phyloP scores from a whole-genome alignment of 2,329 filamentous ascomycete species.

The Chalaropsis thielavioides region DNA sequence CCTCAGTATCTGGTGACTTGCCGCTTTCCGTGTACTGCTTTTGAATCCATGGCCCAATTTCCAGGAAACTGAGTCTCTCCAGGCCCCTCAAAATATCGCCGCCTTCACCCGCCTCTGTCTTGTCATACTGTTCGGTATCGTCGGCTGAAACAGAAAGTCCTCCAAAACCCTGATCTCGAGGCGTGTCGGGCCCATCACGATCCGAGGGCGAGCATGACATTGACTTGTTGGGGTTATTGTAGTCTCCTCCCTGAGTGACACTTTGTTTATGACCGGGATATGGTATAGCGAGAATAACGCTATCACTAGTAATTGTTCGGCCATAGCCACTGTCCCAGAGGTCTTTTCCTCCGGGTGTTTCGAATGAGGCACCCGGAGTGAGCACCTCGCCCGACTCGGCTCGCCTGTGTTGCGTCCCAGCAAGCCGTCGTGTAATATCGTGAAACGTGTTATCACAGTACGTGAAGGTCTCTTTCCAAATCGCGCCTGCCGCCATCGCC shows the following conservation, averaged over 20 bases:
- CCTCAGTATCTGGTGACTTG: constrained; percentile 3
- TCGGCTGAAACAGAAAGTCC: neutral
- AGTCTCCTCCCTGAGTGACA: neutral
- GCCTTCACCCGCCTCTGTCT: neutral
- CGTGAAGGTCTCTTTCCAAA: constrained; percentile 39
- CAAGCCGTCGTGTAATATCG: constrained; percentile 28
- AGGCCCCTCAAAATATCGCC: neutral
- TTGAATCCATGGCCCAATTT: constrained; percentile 11
- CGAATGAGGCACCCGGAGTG: constrained; percentile 27
- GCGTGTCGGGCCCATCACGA: constrained; percentile 11
- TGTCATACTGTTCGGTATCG: neutral
- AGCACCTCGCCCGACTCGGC: constrained; percentile 19
- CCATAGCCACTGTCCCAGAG: constrained; percentile 20
- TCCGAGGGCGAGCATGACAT: constrained; percentile 11
- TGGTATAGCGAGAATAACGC: constrained; percentile 24
- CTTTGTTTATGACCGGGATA: constrained; percentile 10
- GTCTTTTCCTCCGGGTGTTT: constrained; percentile 14
- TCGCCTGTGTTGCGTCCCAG: constrained; percentile 21
- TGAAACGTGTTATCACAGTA: constrained; percentile 40
- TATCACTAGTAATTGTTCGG: constrained; percentile 31
- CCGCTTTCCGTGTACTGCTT: neutral
- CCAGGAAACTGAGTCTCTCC: constrained; percentile 7
- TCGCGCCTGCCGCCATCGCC: constrained; percentile 41
- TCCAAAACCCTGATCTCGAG: neutral
- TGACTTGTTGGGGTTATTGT: neutral